Evolutionary conservation across 1,284 basidiomycete genomes (phyloP), one percentile per base, ranked within the genome.

Genomic region (Ganoderma boninense): DNA sequence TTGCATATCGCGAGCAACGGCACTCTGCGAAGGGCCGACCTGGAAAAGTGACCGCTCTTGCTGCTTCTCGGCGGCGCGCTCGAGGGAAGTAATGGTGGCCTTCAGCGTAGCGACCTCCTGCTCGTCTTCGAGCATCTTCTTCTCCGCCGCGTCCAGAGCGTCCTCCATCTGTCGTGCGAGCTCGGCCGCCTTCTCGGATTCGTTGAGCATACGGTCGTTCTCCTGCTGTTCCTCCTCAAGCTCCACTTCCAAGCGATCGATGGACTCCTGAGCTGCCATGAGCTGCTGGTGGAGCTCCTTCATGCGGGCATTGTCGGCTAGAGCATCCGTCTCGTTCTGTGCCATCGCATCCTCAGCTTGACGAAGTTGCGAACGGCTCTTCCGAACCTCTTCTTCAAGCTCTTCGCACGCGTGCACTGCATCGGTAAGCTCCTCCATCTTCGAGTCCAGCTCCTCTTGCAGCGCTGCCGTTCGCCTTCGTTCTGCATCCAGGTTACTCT

Each of bases 71-170:
- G 83, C 82, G 64, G 89, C 90, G 52, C 89, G 87, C 75, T 94
- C 90, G 62, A 92, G 79, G 10, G 85, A 81, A 10, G 83, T 75
- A 52, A 93, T 71, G 73, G 86, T 89, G 60, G 82, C 81, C 67
- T 85, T 86, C 64, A 94, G 81, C 0, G 87, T 80, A 20, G 84
- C 80, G 57, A 92, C 72, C 64, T 83, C 84, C 23, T 89, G 86
- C 62, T 89, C 88, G 73, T 94, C 92, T 0, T 84, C 82, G 29
- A 79, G 78, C 84, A 90, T 92, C 81, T 89, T 90, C 77, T 84
- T 82, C 77, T 93, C 91, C 0, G 89, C 89, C 10, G 89, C 91
- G 65, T 91, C 87, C 64, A 95, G 79, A 0, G 93, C 94, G 6
- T 90, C 87, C 73, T 94, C 90, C 84, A 93, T 84, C 77, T 94